Conservation (phyloP, 306 rosid genomes). For the Coriaria nepalensis region DNA sequence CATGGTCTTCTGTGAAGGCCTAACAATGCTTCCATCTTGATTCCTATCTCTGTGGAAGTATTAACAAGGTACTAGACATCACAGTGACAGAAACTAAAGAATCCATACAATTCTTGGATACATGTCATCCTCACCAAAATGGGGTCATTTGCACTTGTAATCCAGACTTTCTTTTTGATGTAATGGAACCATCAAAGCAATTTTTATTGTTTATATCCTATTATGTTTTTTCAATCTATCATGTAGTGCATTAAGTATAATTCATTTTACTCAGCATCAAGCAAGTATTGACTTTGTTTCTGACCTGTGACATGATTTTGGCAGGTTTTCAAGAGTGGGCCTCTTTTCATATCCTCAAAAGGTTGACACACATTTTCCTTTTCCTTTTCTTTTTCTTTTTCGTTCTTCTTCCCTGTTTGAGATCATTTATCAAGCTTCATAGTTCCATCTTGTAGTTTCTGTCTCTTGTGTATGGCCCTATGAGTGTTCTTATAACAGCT, state of each 20-base stretch:
- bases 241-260: not conserved
- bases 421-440: not conserved
- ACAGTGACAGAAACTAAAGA: not conserved
- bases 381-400: conserved; percentile 4
- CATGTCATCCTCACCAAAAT: not conserved
- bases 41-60: too few relatives aligned
- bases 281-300: conserved; percentile 6
- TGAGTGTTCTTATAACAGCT: too few relatives aligned
- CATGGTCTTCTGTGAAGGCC: too few relatives aligned
- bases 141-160: too few relatives aligned
- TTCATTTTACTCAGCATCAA: too few relatives aligned
- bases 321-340: conserved; percentile 99
- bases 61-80: too few relatives aligned
- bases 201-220: too few relatives aligned
- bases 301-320: conserved; percentile 25
- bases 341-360: conserved; percentile 96
- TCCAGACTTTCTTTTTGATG: too few relatives aligned
- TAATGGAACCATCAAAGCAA: too few relatives aligned
- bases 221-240: not conserved
- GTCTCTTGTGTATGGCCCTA: too few relatives aligned
- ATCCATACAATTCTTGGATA: not conserved
- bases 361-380: conserved; percentile 33
- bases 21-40: too few relatives aligned
- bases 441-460: too few relatives aligned
- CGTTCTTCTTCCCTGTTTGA: conserved; percentile 1